A percentile compares a stretch with the other conserved stretches of the same genome.
phyloP scores from a whole-genome alignment of 2,329 filamentous ascomycete genomes.

The Fusarium fujikuroi region DNA sequence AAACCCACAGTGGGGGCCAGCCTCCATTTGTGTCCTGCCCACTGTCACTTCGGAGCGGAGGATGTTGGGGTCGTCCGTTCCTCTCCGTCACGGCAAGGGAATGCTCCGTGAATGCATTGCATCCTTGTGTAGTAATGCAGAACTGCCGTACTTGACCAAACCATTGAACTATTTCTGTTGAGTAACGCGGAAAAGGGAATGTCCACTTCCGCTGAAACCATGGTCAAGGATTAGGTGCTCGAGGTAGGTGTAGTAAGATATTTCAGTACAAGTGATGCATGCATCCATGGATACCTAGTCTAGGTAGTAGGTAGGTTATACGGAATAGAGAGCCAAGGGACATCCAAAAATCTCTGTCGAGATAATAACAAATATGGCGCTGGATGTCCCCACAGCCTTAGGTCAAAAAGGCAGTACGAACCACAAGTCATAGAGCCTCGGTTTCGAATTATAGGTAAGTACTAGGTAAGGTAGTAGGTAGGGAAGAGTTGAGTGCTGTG shows the following conservation, averaged over 20 bases:
- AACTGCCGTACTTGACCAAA: constrained; percentile 16
- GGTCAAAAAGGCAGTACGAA: neutral
- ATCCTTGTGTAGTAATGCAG: constrained; percentile 5
- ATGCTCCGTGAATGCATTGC: constrained; percentile 2
- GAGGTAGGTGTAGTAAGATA: too few species aligned
- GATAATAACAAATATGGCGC: neutral
- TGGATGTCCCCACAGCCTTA: neutral
- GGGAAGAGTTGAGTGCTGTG: neutral
- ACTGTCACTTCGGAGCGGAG: constrained; percentile 1
- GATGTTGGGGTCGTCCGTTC: constrained; percentile 1
- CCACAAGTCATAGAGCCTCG: neutral
- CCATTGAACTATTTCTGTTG: neutral
- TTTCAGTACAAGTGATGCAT: neutral
- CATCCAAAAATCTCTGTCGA: neutral
- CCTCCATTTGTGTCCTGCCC: constrained; percentile 1
- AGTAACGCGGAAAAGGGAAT: neutral
- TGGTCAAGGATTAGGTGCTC: neutral
- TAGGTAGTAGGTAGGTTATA: neutral
- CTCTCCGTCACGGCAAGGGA: constrained; percentile 8
- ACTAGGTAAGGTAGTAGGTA: neutral
- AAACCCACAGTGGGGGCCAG: constrained; percentile 6
- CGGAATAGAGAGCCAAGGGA: neutral
- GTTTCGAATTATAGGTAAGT: neutral
- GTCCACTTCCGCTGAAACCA: neutral
- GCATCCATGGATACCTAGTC: neutral